These are phyloP conservation scores for Metschnikowia corniflorae DNA, from an alignment of 805 yeast genomes.

Conservation along the genomic window DNA sequence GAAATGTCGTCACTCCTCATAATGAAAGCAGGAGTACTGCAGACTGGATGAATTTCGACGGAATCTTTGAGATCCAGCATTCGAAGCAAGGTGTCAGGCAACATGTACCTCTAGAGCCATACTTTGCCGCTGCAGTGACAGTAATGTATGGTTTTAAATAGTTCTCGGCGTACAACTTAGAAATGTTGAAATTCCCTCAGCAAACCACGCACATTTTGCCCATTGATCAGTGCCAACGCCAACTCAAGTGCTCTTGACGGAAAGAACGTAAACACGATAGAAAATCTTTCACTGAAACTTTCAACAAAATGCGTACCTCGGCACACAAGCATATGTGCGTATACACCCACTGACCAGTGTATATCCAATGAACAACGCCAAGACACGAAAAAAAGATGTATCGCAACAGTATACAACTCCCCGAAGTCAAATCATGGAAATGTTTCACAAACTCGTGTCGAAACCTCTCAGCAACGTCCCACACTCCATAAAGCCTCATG, in stretches of 20 bases:
- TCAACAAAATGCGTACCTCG: no score
- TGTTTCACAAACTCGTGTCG: no score
- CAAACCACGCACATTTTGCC: slow-evolving; percentile 74
- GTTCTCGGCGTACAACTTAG: slow-evolving; percentile 56
- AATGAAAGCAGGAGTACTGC: slow-evolving; percentile 67
- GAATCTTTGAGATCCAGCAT: slow-evolving; percentile 69
- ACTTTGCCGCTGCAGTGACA: slow-evolving; percentile 59
- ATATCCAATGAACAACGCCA: no score
- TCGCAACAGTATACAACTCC: no score
- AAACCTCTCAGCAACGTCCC: no score
- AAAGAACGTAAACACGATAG: no score
- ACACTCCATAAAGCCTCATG: no score
- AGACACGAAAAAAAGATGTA: no score
- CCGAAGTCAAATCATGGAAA: no score
- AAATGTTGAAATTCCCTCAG: slow-evolving; percentile 74
- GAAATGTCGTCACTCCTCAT: slow-evolving; percentile 53
- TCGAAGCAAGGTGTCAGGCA: slow-evolving; percentile 72
- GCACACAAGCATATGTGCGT: no score
- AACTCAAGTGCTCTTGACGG: slow-evolving; percentile 90
- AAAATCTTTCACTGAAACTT: no score
- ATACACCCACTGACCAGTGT: no score
- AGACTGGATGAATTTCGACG: slow-evolving; percentile 65
- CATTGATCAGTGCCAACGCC: slow-evolving; percentile 83
- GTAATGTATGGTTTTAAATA: slow-evolving; percentile 70
- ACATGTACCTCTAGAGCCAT: slow-evolving; percentile 78